Base-by-base conservation (phyloP, 2,329 filamentous ascomycete genomes). In the Colletotrichum sp. region DNA sequence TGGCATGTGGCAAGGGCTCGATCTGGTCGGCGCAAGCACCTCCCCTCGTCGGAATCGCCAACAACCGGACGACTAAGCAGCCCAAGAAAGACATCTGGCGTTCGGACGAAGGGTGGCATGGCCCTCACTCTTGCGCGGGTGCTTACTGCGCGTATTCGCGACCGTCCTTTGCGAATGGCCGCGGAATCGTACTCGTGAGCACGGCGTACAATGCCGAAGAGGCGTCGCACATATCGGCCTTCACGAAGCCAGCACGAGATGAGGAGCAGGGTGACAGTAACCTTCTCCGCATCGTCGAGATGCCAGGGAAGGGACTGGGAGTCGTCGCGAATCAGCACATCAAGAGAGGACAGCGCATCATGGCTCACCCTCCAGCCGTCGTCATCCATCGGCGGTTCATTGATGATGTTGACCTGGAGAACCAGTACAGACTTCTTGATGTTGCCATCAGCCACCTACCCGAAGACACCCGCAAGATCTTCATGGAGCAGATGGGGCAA, bases 161-260 rank as follows among this genome's bases (percentile, higher is more conserved):
- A 64, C 71, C 79, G 3, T 77, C 75, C 5, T 86, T 87, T 64
- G 84, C 84, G 24, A 75, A 80, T 16, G 82, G 82, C 16, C 80
- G 85, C 8, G 86, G 86, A 48, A 83, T 87, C 71, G 83, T 84
- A 4, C 75, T 88, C 34, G 59, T 88, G 13, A 87, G 84, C 59
- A 83, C 81, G 2, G 75, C 82, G 0, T 75, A 78, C 28, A 75
- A 64, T 24, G 62, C 73, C 64, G 72, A 77, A 8, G 69, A 76
- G 57, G 65, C 75, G 2, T 75, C 73, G n/a, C 73, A 39, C 24
- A 52, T 75, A 7, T 24, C 63, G 5, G 73, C 73, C 3, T 73
- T 75, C 8, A 55, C 64, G 9, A 64, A 55, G 5, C 28, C 39
- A 36, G 36, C 64, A 6, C 22, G 48, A n/a, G 57, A 70, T 24